A percentile compares a stretch with the other conserved stretches of the same genome.
These are phyloP conservation scores for Ceriops tagal DNA, from an alignment of 345 rosid species.

Conservation along the genomic window DNA sequence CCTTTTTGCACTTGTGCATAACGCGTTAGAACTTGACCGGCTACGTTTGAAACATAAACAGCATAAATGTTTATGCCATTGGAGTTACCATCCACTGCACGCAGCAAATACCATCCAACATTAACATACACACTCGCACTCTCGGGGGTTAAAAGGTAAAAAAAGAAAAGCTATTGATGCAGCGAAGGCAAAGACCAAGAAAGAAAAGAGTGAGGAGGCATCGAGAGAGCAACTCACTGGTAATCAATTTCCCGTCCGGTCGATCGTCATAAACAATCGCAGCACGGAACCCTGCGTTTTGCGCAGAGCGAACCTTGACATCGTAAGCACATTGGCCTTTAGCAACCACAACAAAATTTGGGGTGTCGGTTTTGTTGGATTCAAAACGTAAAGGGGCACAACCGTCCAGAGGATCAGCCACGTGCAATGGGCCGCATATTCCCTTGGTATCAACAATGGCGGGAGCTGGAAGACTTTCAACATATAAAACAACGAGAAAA, in stretches of 20 bases:
- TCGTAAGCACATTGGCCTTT: constrained; percentile 64
- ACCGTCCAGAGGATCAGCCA: constrained; percentile 57
- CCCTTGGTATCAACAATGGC: constrained; percentile 30
- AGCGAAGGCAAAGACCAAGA: background rate
- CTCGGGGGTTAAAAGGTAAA: background rate
- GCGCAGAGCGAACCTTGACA: constrained; percentile 58
- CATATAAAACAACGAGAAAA: background rate
- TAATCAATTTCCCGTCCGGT: constrained; percentile 43
- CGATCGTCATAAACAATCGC: constrained; percentile 60
- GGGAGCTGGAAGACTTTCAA: constrained; percentile 29
- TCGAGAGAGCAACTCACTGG: constrained; percentile 43
- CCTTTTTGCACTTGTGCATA: constrained; percentile 40
- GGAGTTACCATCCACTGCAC: constrained; percentile 62
- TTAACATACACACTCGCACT: background rate
- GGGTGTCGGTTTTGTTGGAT: constrained; percentile 29
- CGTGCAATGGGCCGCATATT: constrained; percentile 55
- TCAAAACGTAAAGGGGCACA: constrained; percentile 41
- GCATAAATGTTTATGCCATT: constrained; percentile 41
- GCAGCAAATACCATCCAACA: background rate
- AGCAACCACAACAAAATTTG: constrained; percentile 46
- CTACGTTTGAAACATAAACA: constrained; percentile 37
- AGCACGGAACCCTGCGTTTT: constrained; percentile 49
- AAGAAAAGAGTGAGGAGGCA: background rate
- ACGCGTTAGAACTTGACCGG: constrained; percentile 48
- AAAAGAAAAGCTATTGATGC: background rate